Base-by-base conservation (phyloP, 768 basidiomycete genomes). In the Termitomyces sp. region DNA sequence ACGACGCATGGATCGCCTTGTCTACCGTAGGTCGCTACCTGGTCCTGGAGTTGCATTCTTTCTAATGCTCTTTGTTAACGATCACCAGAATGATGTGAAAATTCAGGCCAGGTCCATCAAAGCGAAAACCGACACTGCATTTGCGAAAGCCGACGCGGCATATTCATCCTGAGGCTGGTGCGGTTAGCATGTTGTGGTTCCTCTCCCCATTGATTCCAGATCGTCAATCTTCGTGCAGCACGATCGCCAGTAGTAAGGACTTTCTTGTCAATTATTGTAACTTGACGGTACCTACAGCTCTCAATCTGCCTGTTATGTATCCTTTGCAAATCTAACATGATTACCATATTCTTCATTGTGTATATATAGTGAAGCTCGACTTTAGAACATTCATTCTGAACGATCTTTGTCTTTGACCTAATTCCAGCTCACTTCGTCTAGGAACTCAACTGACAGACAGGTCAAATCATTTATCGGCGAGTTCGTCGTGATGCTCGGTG, bases 21-120 rank as follows among this genome's bases (percentile, higher is more conserved):
- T 53, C 32, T 3, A 18, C 58, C 4, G 63, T 62, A 24, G 22
- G 63, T 57, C 18, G 2, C 18, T 36, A 10, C 24, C 24, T 24
- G 4, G 34, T 24, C 20, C 33, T 34, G 20, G 1, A 18, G 10
- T 24, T 22, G 7, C 8, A 22, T 12, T 34, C 7, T 22, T 37
- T 18, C 18, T 20, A 51, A 42, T 39, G 20, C 6, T 53, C 8
- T 22, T 20, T 20, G 13, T 16, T 42, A 13, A 24, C 8, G 5
- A 24, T 49, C 22, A 20, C 4, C 20, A 62, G 57, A 44, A 39
- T 18, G 27, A 20, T 33, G 54, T 59, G 34, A 48, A 56, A 32
- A 40, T 18, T 13, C 22, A 52, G 36, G 34, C 20, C n/a, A 24
- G 33, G 26, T 12, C 45, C 2, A 33, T 53, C 16, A 54, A 54